phyloP scores from a whole-genome alignment of 345 rosid species.

The Arabidopsis arenosa region DNA sequence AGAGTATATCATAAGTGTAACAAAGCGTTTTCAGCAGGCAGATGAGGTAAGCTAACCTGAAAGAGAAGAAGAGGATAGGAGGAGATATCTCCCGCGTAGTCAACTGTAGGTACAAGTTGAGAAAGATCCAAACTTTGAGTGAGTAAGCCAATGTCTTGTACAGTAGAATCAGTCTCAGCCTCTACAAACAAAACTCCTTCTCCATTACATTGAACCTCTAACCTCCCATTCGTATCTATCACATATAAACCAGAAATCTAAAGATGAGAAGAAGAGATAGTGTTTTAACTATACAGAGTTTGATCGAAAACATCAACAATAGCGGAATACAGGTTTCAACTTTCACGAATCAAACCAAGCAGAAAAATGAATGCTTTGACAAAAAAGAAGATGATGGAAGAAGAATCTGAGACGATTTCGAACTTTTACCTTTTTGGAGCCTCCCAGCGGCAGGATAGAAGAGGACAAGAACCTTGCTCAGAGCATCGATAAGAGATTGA shows the following conservation, averaged over 20 bases:
- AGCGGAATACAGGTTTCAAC: background rate
- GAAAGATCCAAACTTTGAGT: slow-evolving; percentile 30
- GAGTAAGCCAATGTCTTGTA: slow-evolving; percentile 38
- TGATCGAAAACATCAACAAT: background rate
- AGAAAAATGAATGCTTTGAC: slow-evolving; percentile 3
- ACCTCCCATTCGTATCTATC: slow-evolving; percentile 45
- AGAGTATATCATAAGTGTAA: background rate
- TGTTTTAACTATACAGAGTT: background rate
- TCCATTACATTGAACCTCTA: slow-evolving; percentile 49
- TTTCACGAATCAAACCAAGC: background rate
- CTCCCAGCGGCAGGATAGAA: slow-evolving; percentile 57
- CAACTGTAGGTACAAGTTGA: slow-evolving; percentile 43
- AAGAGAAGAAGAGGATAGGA: slow-evolving; percentile 46
- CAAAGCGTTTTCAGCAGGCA: background rate
- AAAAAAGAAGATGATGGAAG: background rate
- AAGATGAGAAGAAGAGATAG: background rate
- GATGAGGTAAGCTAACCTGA: slow-evolving; percentile 36
- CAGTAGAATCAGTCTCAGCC: slow-evolving; percentile 41
- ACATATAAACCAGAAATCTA: background rate
- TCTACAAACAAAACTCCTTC: slow-evolving; percentile 51
- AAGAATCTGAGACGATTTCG: background rate
- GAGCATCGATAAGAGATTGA: slow-evolving; percentile 45
- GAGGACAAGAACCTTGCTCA: slow-evolving; percentile 50
- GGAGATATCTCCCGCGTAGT: slow-evolving; percentile 41
- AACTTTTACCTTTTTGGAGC: slow-evolving; percentile 35